Evolutionary conservation across 805 yeast genomes (phyloP).

Genomic region (Nakazawaea pomicola): DNA sequence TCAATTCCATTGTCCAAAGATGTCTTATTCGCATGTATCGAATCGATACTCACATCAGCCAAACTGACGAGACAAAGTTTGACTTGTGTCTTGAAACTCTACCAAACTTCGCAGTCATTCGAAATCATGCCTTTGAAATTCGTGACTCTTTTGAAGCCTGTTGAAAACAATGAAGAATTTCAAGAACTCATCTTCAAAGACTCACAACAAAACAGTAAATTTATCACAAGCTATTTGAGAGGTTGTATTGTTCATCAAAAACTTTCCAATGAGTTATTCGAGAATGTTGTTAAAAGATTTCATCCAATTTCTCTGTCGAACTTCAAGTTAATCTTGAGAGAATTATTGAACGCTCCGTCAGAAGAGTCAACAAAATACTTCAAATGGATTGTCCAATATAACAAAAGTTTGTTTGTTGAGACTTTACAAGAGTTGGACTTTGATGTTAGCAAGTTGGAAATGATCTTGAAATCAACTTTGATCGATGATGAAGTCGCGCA

Average conservation of each 20-base stretch:
- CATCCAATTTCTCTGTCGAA: conserved; percentile 17
- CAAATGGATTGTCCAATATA: conserved; percentile 28
- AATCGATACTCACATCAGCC: conserved; percentile 40
- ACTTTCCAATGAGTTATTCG: conserved; percentile 13
- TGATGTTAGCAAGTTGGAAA: conserved; percentile 46
- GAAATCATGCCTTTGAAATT: conserved; percentile 22
- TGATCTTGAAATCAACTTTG: conserved; percentile 65
- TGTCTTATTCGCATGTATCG: conserved; percentile 56
- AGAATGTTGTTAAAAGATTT: conserved; percentile 11
- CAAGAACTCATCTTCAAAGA: conserved; percentile 11
- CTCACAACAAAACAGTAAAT: conserved; percentile 16
- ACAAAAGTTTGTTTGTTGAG: conserved; percentile 34
- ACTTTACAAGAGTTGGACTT: conserved; percentile 30
- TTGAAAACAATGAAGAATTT: conserved; percentile 7
- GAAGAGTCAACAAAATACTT: conserved; percentile 25
- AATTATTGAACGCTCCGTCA: conserved; percentile 16
- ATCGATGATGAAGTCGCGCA: conserved; percentile 18
- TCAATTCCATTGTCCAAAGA: conserved; percentile 60
- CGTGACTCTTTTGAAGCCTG: conserved; percentile 4
- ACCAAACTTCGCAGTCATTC: conserved; percentile 37
- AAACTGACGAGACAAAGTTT: conserved; percentile 35
- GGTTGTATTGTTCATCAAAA: conserved; percentile 17
- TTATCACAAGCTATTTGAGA: conserved; percentile 24
- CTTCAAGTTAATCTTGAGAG: conserved; percentile 18
- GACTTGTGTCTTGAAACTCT: conserved; percentile 40